phyloP scores from a whole-genome alignment of 768 basidiomycete genomes.

The Lanmaoa pseudosensibilis region DNA sequence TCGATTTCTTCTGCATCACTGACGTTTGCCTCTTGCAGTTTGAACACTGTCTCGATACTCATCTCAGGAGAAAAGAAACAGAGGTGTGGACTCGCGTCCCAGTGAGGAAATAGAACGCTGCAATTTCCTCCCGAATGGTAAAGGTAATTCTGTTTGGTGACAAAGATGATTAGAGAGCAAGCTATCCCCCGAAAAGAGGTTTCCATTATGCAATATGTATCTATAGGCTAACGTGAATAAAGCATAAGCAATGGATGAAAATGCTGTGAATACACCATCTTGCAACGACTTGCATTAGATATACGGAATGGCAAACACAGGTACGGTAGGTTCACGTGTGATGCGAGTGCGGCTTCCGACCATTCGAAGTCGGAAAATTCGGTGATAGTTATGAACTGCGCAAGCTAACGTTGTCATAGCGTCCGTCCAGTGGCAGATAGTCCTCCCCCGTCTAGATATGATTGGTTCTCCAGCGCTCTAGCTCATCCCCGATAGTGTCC shows the following conservation, averaged over 20 bases:
- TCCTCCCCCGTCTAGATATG: slow-evolving; percentile 16
- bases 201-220: slow-evolving; percentile 19
- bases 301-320: slow-evolving; percentile 4
- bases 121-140: not conserved
- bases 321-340: slow-evolving; percentile 10
- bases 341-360: slow-evolving; percentile 1
- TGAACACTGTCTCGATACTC: slow-evolving; percentile 4
- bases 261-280: slow-evolving; percentile 15
- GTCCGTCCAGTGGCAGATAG: slow-evolving; percentile 8
- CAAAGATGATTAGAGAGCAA: not conserved
- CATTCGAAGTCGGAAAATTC: slow-evolving; percentile 1
- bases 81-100: slow-evolving; percentile 6
- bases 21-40: slow-evolving; percentile 1
- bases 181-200: not conserved
- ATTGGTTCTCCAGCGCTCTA: not conserved
- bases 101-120: not conserved
- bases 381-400: slow-evolving; percentile 15
- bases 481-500: not conserved
- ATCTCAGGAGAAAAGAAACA: not conserved
- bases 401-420: slow-evolving; percentile 8
- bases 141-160: too few species aligned
- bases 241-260: slow-evolving; percentile 5
- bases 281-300: slow-evolving; percentile 8
- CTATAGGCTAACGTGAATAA: slow-evolving; percentile 12
- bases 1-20: not conserved